A percentile compares a stretch with the other conserved stretches of the same genome.
phyloP scores from a whole-genome alignment of 495 filamentous ascomycete genomes.

The Penicillium cataractarum region DNA sequence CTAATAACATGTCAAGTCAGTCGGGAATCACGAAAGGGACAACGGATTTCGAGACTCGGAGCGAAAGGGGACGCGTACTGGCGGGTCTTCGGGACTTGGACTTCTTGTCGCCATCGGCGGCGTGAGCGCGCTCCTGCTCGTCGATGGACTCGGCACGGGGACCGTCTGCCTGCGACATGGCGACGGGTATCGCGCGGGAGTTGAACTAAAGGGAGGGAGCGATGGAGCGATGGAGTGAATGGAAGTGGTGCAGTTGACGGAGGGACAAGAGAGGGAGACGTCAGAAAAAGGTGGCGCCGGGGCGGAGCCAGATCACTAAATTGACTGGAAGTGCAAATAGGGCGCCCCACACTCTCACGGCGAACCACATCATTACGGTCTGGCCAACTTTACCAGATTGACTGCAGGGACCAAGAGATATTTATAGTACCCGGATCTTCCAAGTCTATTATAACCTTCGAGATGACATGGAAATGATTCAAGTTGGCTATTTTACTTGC shows the following conservation, averaged over 20 bases:
- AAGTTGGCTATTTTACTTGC: neutral
- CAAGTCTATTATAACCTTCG: neutral
- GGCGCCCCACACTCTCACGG: constrained; percentile 21
- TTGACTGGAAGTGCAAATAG: neutral
- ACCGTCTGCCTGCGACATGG: constrained; percentile 54
- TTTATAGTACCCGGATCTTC: neutral
- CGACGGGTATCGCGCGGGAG: constrained; percentile 16
- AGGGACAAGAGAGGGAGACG: constrained; percentile 24
- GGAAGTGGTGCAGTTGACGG: constrained; percentile 2
- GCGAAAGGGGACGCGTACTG: constrained; percentile 56
- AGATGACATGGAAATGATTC: neutral
- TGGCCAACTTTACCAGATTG: neutral
- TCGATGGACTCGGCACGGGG: constrained; percentile 52
- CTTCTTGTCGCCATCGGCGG: constrained; percentile 66
- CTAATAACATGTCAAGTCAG: constrained; percentile 41
- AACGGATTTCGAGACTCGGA: neutral
- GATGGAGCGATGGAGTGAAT: constrained; percentile 7
- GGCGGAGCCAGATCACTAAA: constrained; percentile 25
- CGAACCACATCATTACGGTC: constrained; percentile 1
- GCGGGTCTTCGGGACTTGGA: constrained; percentile 83
- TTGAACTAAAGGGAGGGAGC: neutral
- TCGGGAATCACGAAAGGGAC: neutral
- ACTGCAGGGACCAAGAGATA: neutral
- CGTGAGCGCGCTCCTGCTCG: constrained; percentile 47
- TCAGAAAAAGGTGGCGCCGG: constrained; percentile 39